Conservation (phyloP, 225 moss, liverwort and hornwort species). For the Asterella californica region DNA sequence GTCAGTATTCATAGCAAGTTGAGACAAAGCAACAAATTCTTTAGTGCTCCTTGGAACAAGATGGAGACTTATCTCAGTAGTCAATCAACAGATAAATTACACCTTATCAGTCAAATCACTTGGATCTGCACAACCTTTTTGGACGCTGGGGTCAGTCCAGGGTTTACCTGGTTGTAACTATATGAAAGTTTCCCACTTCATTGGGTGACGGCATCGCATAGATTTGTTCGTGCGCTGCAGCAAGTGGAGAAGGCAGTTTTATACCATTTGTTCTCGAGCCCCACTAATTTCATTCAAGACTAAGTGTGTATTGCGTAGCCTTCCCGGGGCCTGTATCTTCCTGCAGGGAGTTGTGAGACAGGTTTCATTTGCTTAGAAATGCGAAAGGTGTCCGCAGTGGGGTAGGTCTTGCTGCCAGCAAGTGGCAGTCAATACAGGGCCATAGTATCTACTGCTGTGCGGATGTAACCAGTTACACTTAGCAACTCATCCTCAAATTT, state of each 20-base stretch:
- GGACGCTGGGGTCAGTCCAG: slow-evolving; percentile 18
- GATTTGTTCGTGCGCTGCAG: slow-evolving; percentile 11
- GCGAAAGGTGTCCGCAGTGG: neutral
- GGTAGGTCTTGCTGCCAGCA: neutral
- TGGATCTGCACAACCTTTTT: slow-evolving; percentile 20
- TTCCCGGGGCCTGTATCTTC: neutral
- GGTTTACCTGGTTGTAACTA: slow-evolving; percentile 27
- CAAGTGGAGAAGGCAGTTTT: slow-evolving; percentile 7
- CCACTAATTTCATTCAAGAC: neutral
- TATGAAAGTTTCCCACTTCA: slow-evolving; percentile 8
- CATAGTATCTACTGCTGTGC: too few relatives aligned
- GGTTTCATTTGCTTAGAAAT: neutral
- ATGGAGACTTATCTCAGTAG: slow-evolving; percentile 5
- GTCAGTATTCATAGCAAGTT: slow-evolving; percentile 6
- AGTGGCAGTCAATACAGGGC: neutral
- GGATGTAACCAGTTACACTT: too few relatives aligned
- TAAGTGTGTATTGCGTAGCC: neutral
- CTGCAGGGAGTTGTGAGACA: too few relatives aligned
- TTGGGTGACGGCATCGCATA: slow-evolving; percentile 11
- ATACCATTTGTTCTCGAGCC: neutral
- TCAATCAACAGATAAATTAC: slow-evolving; percentile 10
- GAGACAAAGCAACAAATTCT: neutral
- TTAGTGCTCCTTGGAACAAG: slow-evolving; percentile 14
- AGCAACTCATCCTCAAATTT: too few relatives aligned
- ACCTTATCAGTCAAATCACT: neutral